Conservation (phyloP, 192 early-diverging fungal species). For the Dimargaris verticillata region DNA sequence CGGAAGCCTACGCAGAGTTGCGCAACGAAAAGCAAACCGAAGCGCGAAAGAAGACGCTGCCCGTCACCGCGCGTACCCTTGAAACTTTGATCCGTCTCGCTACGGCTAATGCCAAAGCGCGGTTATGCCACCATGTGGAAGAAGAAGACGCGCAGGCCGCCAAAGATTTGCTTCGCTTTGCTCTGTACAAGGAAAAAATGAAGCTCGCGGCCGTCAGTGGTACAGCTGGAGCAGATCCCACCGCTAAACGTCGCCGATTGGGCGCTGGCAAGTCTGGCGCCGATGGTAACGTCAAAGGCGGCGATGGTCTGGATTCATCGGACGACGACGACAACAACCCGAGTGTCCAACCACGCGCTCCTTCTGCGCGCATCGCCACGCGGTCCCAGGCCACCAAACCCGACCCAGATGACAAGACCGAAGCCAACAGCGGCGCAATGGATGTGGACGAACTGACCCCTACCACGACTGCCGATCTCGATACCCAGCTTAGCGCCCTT, state of each 20-base stretch:
- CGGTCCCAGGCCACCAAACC: neutral
- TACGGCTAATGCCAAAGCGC: constrained; percentile 88
- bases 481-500: too few species aligned
- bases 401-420: neutral
- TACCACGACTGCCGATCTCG: too few species aligned
- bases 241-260: constrained; percentile 16
- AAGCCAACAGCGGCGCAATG: neutral
- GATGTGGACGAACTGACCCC: too few species aligned
- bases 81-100: constrained; percentile 94
- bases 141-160: constrained; percentile 75
- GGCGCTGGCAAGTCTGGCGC: constrained; percentile 20
- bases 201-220: constrained; percentile 26
- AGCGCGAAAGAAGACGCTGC: constrained; percentile 71
- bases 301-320: constrained; percentile 18
- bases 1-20: constrained; percentile 64
- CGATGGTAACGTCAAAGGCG: constrained; percentile 21
- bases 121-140: constrained; percentile 66
- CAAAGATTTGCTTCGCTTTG: constrained; percentile 66
- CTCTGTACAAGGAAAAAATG: constrained; percentile 87
- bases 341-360: neutral
- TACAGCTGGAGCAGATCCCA: constrained; percentile 23
- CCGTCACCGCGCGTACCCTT: constrained; percentile 94
- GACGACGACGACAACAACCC: constrained; percentile 4
- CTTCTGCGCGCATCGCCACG: neutral
- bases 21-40: constrained; percentile 58